A percentile compares a stretch with the other conserved stretches of the same genome.
phyloP scores from a whole-genome alignment of 2,329 filamentous ascomycete species.

The Phialocephala subalpina region DNA sequence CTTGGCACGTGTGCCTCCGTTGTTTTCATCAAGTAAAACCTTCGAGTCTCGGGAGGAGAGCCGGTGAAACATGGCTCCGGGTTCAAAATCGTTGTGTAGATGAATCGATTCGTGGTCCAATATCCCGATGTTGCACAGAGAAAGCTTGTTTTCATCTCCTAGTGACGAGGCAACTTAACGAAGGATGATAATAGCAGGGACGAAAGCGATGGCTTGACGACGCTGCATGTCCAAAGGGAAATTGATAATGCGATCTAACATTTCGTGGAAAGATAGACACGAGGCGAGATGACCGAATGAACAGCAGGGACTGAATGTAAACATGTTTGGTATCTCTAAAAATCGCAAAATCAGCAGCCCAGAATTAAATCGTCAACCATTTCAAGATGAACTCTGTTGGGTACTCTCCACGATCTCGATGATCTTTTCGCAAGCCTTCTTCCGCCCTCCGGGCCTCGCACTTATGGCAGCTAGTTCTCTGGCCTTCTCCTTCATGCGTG shows the following conservation, averaged over 20 bases:
- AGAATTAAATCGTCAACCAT: background rate
- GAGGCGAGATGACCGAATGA: background rate
- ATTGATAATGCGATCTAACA: background rate
- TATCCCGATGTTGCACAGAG: constrained; percentile 2
- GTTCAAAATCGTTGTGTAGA: background rate
- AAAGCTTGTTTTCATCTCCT: constrained; percentile 21
- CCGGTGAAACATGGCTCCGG: constrained; percentile 1
- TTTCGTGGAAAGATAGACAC: background rate
- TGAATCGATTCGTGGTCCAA: background rate
- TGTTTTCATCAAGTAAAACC: constrained; percentile 13
- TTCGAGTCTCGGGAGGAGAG: background rate
- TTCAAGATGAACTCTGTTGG: background rate
- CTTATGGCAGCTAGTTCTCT: constrained; percentile 28
- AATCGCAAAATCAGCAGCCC: background rate
- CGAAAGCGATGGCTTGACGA: background rate
- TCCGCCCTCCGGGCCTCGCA: constrained; percentile 28
- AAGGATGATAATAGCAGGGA: constrained; percentile 7
- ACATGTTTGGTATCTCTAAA: constrained; percentile 2
- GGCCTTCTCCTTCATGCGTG: constrained; percentile 28
- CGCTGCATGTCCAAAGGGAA: background rate
- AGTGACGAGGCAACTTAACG: background rate
- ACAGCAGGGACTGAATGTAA: background rate
- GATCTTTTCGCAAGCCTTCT: constrained; percentile 35
- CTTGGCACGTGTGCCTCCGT: constrained; percentile 3
- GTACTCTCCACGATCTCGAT: constrained; percentile 29